Evolutionary conservation across 2,329 filamentous ascomycete genomes (phyloP).

Genomic region (Macrophomina pseudophaseolina): DNA sequence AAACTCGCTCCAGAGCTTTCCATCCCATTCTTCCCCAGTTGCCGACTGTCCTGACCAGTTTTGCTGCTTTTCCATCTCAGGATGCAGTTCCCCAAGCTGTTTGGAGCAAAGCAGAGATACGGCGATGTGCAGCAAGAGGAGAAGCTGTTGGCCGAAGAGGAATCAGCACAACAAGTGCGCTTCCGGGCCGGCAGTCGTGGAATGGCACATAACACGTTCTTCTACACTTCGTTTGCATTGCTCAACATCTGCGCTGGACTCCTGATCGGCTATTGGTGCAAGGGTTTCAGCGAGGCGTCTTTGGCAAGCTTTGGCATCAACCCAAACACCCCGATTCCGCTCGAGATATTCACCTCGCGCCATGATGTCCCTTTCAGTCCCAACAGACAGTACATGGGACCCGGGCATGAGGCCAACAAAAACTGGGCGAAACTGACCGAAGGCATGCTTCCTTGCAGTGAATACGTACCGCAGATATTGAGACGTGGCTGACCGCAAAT

Average conservation of each 20-base stretch:
- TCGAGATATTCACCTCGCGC: background rate
- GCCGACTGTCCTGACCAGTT: too few relatives aligned
- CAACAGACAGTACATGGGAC: background rate
- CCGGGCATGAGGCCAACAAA: background rate
- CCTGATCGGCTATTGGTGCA: background rate
- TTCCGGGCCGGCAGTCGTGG: too few relatives aligned
- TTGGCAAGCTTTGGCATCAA: background rate
- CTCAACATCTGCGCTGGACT: background rate
- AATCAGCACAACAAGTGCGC: background rate
- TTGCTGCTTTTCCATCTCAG: too few relatives aligned
- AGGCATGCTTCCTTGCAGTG: too few relatives aligned
- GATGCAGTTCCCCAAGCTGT: background rate
- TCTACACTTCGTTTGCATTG: background rate
- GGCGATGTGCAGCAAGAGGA: background rate
- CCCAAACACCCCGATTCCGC: background rate
- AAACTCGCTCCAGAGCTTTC: too few relatives aligned
- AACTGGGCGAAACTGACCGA: background rate
- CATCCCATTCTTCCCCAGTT: too few relatives aligned
- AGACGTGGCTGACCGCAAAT: too few relatives aligned
- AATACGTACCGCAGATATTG: too few relatives aligned
- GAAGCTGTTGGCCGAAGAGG: background rate
- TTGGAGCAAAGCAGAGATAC: background rate
- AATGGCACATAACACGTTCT: background rate
- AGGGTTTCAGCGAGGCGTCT: background rate
- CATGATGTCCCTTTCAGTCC: conserved; percentile 11